Base-by-base conservation (phyloP, 1,284 basidiomycete genomes). In the Ganoderma leucocontextum region DNA sequence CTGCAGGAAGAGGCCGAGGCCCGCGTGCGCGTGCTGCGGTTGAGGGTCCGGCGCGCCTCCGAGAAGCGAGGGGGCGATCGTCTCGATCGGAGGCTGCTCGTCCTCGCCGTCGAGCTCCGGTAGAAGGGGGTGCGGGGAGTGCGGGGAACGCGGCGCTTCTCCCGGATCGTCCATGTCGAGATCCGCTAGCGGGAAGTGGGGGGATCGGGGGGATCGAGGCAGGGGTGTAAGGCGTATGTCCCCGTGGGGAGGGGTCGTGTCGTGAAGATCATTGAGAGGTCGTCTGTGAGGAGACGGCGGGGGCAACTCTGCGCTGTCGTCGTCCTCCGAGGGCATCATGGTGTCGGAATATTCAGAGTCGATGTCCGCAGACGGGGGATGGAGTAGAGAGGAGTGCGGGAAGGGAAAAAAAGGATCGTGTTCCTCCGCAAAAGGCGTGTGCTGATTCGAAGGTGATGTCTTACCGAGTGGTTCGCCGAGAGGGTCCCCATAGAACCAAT, bases 1-100 rank as follows among this genome's bases (percentile, higher is more conserved):
- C 49, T 70, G 63, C 5, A 77, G 69, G 64, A 75, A 75, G 9
- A 77, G 70, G 19, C 76, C 75, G 9, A 77, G 70, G 5, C 76
- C 75, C 12, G 66, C 70, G 36, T 49, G 41, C 39, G 39, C 39
- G 39, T 42, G 47, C 47, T 52, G 47, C 47, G 47, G 47, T 52
- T 68, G 69, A n/a, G 63, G 67, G 9, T 72, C 66, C 5, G 71
- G 74, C 2, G 68, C 64, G 41, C 68, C 71, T 3, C 66, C 68
- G 44, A 72, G 71, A 33, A 72, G 63, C 15, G 71, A 66, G 15
- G 71, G 71, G 8, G 69, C 65, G 22, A 72, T 72, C 58, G 72
- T 74, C 13, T 70, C 70, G 19, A 76, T 42, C 42, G 39, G n/a
- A n/a, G n/a, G 47, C 47, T 22, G 22, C 35, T 65, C 47, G 0